Percentiles rank a stretch among this genome's conserved stretches.
phyloP scores from a whole-genome alignment of 225 moss, liverwort and hornwort genomes.

The Straminergon stramineum region DNA sequence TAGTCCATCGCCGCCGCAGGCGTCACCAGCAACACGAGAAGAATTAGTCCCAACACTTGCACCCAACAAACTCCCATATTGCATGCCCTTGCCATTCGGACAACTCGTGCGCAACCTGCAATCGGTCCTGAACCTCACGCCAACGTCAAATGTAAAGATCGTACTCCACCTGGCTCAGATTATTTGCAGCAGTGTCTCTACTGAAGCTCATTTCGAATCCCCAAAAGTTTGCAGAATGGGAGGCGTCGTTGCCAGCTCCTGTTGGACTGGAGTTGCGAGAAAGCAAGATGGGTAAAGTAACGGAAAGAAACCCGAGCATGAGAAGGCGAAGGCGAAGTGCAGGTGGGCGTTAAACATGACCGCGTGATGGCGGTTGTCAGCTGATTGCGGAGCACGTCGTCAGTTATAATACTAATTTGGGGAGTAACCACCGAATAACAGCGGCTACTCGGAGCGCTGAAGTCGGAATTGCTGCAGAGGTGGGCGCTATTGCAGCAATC shows the following conservation, averaged over 20 bases:
- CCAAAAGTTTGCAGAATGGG: background rate
- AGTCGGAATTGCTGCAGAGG: background rate
- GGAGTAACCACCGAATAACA: background rate
- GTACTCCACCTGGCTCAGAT: background rate
- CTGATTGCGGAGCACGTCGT: background rate
- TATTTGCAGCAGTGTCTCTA: background rate
- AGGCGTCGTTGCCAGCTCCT: background rate
- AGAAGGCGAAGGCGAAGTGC: background rate
- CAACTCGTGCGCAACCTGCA: background rate
- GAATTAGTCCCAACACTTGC: background rate
- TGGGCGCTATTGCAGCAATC: background rate
- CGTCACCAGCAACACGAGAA: background rate
- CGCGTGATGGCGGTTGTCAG: background rate
- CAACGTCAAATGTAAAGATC: background rate
- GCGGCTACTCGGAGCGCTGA: background rate
- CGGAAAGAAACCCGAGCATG: background rate
- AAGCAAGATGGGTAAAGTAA: background rate
- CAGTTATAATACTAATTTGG: background rate
- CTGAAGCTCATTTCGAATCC: background rate
- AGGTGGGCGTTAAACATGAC: background rate
- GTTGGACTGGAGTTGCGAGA: background rate
- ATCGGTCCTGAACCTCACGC: background rate
- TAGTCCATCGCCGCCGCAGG: constrained; percentile 17
- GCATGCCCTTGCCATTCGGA: background rate
- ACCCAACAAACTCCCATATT: background rate